Conservation (phyloP, 768 basidiomycete genomes). For the Boletus barrowsii region DNA sequence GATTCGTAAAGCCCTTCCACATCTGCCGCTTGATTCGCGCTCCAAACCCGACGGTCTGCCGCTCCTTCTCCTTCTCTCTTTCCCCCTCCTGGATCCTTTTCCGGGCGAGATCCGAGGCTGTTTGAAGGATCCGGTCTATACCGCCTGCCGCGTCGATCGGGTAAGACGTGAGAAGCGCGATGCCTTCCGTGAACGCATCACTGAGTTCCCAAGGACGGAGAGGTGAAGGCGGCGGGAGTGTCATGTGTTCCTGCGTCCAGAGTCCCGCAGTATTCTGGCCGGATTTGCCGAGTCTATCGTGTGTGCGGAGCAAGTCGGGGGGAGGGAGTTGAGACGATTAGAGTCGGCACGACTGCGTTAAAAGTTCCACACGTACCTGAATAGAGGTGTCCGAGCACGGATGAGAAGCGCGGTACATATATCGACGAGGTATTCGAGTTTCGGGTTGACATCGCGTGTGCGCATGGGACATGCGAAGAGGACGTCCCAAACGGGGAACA, state of each 20-base stretch:
- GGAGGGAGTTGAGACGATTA: neutral
- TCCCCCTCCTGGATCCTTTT: constrained; percentile 44
- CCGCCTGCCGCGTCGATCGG: constrained; percentile 66
- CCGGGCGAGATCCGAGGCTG: constrained; percentile 55
- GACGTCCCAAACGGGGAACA: constrained; percentile 68
- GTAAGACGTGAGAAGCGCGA: constrained; percentile 62
- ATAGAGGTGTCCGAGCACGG: constrained; percentile 49
- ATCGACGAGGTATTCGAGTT: constrained; percentile 67
- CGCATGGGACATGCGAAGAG: constrained; percentile 60
- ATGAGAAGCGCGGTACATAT: constrained; percentile 70
- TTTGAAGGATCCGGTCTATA: constrained; percentile 67
- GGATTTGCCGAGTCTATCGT: constrained; percentile 51
- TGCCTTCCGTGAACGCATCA: constrained; percentile 66
- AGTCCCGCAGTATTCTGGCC: constrained; percentile 43
- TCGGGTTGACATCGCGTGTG: constrained; percentile 51
- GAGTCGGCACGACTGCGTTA: too few relatives aligned
- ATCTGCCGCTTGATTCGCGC: constrained; percentile 55
- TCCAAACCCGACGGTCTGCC: constrained; percentile 45
- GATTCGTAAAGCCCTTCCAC: constrained; percentile 68
- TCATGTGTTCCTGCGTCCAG: constrained; percentile 48
- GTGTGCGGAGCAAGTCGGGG: neutral
- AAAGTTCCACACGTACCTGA: constrained; percentile 42
- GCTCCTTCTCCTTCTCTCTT: constrained; percentile 26
- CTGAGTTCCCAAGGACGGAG: constrained; percentile 50
- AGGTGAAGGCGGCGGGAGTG: constrained; percentile 39